Percentiles rank a stretch among this genome's conserved stretches.
Evolutionary conservation across 2,329 filamentous ascomycete genomes (phyloP).

Genomic region (Hypoxylon sp.): DNA sequence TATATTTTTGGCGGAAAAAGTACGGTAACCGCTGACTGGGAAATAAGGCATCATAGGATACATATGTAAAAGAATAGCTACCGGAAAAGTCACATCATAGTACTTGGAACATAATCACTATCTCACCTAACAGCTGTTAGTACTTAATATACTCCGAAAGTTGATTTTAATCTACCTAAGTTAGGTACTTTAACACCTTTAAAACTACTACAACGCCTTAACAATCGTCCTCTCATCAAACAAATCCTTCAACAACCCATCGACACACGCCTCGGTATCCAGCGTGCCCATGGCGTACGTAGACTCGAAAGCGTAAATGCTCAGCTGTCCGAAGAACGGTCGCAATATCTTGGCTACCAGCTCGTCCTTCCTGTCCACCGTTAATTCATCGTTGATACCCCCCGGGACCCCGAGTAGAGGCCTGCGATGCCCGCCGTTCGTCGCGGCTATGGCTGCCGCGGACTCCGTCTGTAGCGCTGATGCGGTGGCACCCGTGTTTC

Average conservation of each 20-base stretch:
- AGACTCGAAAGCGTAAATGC: slow-evolving; percentile 93
- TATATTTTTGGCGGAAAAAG: not conserved
- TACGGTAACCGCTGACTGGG: not conserved
- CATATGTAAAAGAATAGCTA: not conserved
- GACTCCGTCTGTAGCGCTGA: slow-evolving; percentile 57
- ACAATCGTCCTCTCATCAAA: slow-evolving; percentile 83
- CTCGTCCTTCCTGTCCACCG: slow-evolving; percentile 74
- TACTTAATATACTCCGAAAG: not conserved
- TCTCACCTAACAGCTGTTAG: not conserved
- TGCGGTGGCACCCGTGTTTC: slow-evolving; percentile 56
- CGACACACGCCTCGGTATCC: slow-evolving; percentile 75
- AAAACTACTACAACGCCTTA: slow-evolving; percentile 64
- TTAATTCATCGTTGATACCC: slow-evolving; percentile 69
- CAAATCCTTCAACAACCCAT: slow-evolving; percentile 77
- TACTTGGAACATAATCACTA: not conserved
- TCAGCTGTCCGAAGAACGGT: slow-evolving; percentile 92
- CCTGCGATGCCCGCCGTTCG: slow-evolving; percentile 54
- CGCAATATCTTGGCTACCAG: slow-evolving; percentile 83
- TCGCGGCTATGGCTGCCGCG: slow-evolving; percentile 49
- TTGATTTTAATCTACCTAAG: not conserved
- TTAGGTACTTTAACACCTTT: not conserved
- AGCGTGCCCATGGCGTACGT: slow-evolving; percentile 86
- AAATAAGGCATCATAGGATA: not conserved
- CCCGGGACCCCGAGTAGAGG: slow-evolving; percentile 67
- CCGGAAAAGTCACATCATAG: not conserved